Conservation (phyloP, 495 filamentous ascomycete genomes). For the Tuber umbilicatum region DNA sequence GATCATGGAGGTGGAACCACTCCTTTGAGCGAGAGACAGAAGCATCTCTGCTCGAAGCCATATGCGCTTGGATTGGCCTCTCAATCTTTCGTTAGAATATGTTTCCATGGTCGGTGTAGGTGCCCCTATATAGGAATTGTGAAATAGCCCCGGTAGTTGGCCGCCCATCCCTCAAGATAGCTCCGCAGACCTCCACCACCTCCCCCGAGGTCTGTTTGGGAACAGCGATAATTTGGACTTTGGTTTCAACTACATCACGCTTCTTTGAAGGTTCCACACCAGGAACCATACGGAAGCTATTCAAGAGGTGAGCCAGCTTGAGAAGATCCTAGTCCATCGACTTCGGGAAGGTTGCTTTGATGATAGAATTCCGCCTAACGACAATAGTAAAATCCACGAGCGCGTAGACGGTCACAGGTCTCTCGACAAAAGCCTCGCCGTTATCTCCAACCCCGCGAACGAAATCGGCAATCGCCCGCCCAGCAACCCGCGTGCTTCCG, state of each 20-base stretch:
- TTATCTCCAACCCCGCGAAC: constrained; percentile 97
- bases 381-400: constrained; percentile 99
- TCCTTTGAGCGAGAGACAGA: constrained; percentile 91
- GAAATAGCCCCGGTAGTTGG: constrained; percentile 99
- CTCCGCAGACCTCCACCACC: constrained; percentile 98
- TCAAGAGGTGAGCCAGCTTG: constrained; percentile 89
- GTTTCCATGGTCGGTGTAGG: constrained; percentile 88
- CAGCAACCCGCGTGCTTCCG: constrained; percentile 74
- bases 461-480: constrained; percentile 91
- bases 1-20: constrained; percentile 82
- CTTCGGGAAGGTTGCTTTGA: constrained; percentile 92
- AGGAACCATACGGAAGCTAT: constrained; percentile 95
- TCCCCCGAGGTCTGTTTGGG: constrained; percentile 68
- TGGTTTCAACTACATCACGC: constrained; percentile 84
- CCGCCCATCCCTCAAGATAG: constrained; percentile 75
- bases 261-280: constrained; percentile 90
- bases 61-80: constrained; percentile 87
- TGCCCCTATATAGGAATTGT: constrained; percentile 66
- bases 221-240: constrained; percentile 71
- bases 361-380: constrained; percentile 97
- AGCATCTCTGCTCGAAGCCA: constrained; percentile 81
- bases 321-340: constrained; percentile 90
- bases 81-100: constrained; percentile 97
- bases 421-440: constrained; percentile 94
- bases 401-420: constrained; percentile 83